Evolutionary conservation across 352 stramenopile genomes (phyloP).

Genomic region (Pythium insidiosum): DNA sequence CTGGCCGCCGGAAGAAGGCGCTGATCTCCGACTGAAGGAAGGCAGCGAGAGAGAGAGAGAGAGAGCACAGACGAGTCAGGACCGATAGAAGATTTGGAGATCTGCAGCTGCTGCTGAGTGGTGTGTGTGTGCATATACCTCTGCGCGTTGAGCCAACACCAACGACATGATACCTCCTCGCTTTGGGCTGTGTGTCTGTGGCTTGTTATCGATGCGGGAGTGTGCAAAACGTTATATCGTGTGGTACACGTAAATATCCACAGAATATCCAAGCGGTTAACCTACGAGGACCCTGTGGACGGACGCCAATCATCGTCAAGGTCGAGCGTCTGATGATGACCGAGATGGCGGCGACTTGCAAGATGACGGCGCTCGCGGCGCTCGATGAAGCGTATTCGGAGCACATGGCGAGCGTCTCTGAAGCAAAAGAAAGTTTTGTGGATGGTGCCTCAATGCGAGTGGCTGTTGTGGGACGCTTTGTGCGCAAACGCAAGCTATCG

Average conservation of each 20-base stretch:
- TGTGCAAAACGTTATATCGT: too few species aligned
- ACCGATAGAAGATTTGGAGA: too few species aligned
- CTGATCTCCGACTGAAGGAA: conserved; percentile 24
- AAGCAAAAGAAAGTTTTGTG: neutral
- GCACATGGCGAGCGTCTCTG: neutral
- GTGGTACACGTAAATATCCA: too few species aligned
- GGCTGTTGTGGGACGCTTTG: conserved; percentile 48
- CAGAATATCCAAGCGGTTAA: too few species aligned
- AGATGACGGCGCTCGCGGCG: conserved; percentile 16
- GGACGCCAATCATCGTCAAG: neutral
- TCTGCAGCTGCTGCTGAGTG: too few species aligned
- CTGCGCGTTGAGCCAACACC: neutral
- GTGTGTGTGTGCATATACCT: neutral
- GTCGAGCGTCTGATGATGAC: neutral
- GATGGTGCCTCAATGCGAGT: conserved; percentile 9
- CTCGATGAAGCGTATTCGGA: conserved; percentile 9
- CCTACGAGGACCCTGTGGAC: too few species aligned
- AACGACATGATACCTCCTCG: neutral
- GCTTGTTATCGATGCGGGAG: too few species aligned
- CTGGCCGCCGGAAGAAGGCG: conserved; percentile 42
- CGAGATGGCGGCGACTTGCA: neutral
- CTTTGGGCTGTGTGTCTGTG: too few species aligned
- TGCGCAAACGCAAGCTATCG: conserved; percentile 81
- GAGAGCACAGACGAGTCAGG: too few species aligned
- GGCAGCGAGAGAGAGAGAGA: too few species aligned